Base-by-base conservation (phyloP, 2,329 filamentous ascomycete species). In the Septoria petroselini region DNA sequence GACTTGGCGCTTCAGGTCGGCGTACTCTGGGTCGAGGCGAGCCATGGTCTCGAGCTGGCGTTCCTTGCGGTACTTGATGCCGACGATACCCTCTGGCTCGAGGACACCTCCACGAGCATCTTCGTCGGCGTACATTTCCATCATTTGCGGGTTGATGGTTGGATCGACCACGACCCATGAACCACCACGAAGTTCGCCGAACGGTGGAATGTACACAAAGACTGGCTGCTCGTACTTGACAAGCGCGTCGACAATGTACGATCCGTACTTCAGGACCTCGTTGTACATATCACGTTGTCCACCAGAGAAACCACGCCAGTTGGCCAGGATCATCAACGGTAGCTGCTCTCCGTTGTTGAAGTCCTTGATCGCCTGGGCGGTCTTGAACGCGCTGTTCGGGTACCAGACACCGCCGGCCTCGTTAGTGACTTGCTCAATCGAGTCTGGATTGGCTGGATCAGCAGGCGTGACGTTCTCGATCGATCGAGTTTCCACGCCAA, bases 261-360 rank as follows among this genome's bases (percentile, higher is more conserved):
- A 96, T 68, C 93, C 93, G 67, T 98, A 98, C 79, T 98, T 98
- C 73, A 98, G 83, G 12, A 98, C 93, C 75, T 98, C 93, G 76
- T 97, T 96, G 83, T 94, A 98, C 93, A 98, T 98, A 74, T 98
- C 93, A 62, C 91, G 89, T 76, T 98, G 93, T 59, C 93, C 93
- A 77, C 93, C 93, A 61, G 93, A 98, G 88, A 98, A 98, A 78
- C 93, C 93, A 83, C 93, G 86, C 93, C 93, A 98, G 81, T 98
- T 98, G 74, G 93, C 93, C 58, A 98, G 83, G 69, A 98, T 98
- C 90, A 98, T 97, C 60, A 98, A 77, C 50, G 93, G 93, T 67
- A 98, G 80, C 76, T 98, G 93, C 76, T 98, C 93, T 70, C 93
- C 93, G 60, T 95, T 83, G 82, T 98, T 98, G 82, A 98, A 98